Conservation (phyloP, 768 basidiomycete species). For the Pleurotus cornucopiae region DNA sequence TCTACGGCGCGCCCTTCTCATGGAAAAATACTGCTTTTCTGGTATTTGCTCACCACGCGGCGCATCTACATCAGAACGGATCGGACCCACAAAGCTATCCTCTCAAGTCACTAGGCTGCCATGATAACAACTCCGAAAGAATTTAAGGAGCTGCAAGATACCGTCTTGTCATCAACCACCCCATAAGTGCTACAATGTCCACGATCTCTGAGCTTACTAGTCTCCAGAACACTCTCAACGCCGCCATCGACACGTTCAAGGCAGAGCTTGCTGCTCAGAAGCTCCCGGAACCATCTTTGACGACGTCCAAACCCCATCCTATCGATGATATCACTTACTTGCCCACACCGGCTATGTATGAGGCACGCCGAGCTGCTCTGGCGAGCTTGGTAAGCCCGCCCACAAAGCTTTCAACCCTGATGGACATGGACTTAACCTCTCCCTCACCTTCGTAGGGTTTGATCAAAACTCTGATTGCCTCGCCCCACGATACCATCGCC, state of each 20-base stretch:
- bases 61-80: not conserved
- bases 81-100: not conserved
- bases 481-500: constrained; percentile 30
- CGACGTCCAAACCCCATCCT: constrained; percentile 29
- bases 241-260: constrained; percentile 33
- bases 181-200: constrained; percentile 19
- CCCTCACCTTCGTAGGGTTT: constrained; percentile 20
- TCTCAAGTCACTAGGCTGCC: not conserved
- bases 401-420: not conserved
- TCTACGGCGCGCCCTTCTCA: not conserved
- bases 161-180: not conserved
- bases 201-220: constrained; percentile 30
- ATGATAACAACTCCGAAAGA: not conserved
- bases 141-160: not conserved
- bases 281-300: constrained; percentile 30
- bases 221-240: constrained; percentile 34
- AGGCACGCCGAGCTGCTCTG: constrained; percentile 28
- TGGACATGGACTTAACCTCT: not conserved
- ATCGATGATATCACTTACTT: constrained; percentile 32
- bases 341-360: constrained; percentile 31
- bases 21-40: constrained; percentile 1
- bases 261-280: constrained; percentile 30
- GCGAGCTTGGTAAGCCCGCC: constrained; percentile 24
- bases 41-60: not conserved
- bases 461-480: constrained; percentile 29